Conservation (phyloP, 1,139 yeast genomes). For the Pichia cactophila region DNA sequence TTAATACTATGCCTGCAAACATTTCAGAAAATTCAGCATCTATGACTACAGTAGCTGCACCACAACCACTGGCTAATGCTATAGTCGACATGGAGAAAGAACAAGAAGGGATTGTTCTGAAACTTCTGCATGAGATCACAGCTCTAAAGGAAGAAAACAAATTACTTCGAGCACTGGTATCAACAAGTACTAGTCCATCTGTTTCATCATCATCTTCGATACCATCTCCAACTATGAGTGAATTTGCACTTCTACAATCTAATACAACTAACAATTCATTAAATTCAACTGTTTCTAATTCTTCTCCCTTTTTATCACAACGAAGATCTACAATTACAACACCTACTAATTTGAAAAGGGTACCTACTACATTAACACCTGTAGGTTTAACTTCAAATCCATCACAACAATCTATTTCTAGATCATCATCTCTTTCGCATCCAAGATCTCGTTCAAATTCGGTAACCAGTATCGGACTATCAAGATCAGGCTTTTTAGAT, state of each 20-base stretch:
- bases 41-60: neutral
- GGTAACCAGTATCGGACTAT: neutral
- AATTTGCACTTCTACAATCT: neutral
- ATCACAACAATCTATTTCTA: constrained; percentile 1
- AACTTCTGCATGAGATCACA: constrained; percentile 49
- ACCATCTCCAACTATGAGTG: neutral
- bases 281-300: constrained; percentile 6
- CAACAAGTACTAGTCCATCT: neutral
- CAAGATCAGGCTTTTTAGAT: neutral
- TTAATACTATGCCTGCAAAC: neutral
- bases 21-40: neutral
- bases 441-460: constrained; percentile 6
- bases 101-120: constrained; percentile 59
- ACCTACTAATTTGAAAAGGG: constrained; percentile 10
- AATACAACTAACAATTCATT: constrained; percentile 5
- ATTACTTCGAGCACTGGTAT: constrained; percentile 21
- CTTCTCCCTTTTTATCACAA: constrained; percentile 12
- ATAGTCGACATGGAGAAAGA: constrained; percentile 62
- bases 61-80: constrained; percentile 14
- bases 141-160: constrained; percentile 45
- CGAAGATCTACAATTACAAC: constrained; percentile 21
- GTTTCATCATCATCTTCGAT: constrained; percentile 11
- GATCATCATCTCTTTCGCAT: constrained; percentile 8
- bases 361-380: constrained; percentile 1
- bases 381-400: neutral